Evolutionary conservation across 2,329 filamentous ascomycete species (phyloP).

Genomic region (Didymella arachidicola): DNA sequence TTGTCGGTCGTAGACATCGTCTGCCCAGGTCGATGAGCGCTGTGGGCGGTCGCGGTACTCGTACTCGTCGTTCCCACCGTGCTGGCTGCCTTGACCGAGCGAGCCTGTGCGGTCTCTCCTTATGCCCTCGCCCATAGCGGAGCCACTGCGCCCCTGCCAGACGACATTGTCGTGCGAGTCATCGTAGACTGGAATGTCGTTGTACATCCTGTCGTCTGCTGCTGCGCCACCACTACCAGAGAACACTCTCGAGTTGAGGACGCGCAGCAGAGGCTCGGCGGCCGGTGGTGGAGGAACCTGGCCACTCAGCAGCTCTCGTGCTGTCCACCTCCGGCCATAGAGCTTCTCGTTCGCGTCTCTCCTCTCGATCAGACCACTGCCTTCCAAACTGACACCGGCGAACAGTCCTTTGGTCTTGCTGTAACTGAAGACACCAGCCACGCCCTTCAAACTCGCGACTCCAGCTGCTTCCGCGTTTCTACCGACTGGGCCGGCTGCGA

Average conservation of each 20-base stretch:
- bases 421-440: conserved; percentile 95
- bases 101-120: conserved; percentile 58
- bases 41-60: conserved; percentile 65
- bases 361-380: conserved; percentile 89
- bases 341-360: conserved; percentile 97
- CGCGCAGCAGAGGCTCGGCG: conserved; percentile 81
- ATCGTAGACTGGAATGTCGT: conserved; percentile 90
- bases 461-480: conserved; percentile 96
- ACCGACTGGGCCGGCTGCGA: conserved; percentile 92
- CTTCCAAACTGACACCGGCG: conserved; percentile 92
- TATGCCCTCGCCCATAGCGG: conserved; percentile 73
- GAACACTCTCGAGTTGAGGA: conserved; percentile 87
- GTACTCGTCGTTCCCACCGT: conserved; percentile 52
- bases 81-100: conserved; percentile 40
- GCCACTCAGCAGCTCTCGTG: conserved; percentile 81
- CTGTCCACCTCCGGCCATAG: conserved; percentile 83
- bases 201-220: conserved; percentile 79
- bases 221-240: conserved; percentile 64
- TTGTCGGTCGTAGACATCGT: conserved; percentile 73
- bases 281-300: conserved; percentile 78
- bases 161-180: conserved; percentile 81
- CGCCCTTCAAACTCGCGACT: conserved; percentile 85
- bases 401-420: conserved; percentile 98
- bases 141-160: conserved; percentile 79
- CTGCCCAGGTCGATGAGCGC: conserved; percentile 75